Evolutionary conservation across 768 basidiomycete genomes (phyloP), one percentile per base, ranked within the genome.

Genomic region (Amylocystis lapponica): DNA sequence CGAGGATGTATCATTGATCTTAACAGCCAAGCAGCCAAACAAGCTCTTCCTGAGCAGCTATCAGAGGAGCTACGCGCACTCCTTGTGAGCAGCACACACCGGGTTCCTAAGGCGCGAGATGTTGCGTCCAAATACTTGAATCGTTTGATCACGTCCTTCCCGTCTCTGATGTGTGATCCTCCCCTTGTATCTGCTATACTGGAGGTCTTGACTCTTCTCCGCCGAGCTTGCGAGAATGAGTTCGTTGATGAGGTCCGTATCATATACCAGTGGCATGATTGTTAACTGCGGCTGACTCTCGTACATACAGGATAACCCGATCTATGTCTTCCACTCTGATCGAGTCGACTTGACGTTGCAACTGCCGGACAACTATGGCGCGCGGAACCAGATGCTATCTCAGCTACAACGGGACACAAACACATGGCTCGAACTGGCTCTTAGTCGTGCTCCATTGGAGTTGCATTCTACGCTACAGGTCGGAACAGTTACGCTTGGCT

Each of bases 381-480:
- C 83, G 12, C 81, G 95, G 35, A 89, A 90, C 53, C 83, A 91
- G 30, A 90, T 97, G 51, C 74, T 93, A 10, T 70, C 71, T 8
- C 79, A 84, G 43, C 60, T 96, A 25, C 80, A 88, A 47, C 72
- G 74, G 4, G 79, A 86, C 54, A 83, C 91, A 9, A 78, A 74
- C 45, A 72, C 62, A 16, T 99, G 95, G 95, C 85, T 99, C 46
- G 81, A 86, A 44, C 66, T 91, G 30, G 92, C 89, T 1, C 69
- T 98, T 26, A 79, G 83, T 10, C 80, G 93, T 16, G 91, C 94
- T 1, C 95, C 95, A 0, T 77, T 93, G 59, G 94, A 96, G 60
- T 66, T 97, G 36, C 92, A 94, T 49, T 88, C 92, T 0, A 91
- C 90, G 1, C 67, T 99, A 41, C 92, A 95, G 76, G 92, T 87